These are phyloP conservation scores for Mentha longifolia DNA, from an alignment of 257 asterid genomes.

Conservation along the genomic window DNA sequence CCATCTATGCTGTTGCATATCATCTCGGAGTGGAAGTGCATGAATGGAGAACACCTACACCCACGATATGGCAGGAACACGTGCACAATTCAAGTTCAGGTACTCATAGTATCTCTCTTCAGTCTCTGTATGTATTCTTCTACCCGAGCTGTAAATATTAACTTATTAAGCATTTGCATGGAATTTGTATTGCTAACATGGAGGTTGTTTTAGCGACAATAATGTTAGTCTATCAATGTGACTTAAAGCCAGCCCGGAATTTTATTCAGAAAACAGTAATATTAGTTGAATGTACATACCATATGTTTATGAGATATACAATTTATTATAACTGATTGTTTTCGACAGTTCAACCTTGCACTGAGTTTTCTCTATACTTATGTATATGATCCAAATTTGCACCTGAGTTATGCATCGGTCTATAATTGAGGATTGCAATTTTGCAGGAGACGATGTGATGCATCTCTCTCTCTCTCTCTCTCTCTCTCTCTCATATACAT, in stretches of 20 bases:
- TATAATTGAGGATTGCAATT: constrained; percentile 2
- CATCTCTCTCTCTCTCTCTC: neutral
- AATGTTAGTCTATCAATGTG: constrained; percentile 19
- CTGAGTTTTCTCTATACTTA: constrained; percentile 12
- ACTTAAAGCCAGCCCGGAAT: constrained; percentile 20
- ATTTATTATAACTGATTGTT: neutral
- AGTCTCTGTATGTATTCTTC: constrained; percentile 8
- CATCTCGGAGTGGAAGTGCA: constrained; percentile 74
- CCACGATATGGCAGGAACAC: constrained; percentile 93
- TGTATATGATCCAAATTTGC: constrained; percentile 10
- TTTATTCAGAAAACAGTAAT: neutral
- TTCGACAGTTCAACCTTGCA: neutral
- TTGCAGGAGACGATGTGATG: neutral
- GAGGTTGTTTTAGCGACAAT: constrained; percentile 14
- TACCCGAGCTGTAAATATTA: constrained; percentile 13
- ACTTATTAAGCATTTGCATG: neutral
- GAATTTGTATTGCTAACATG: constrained; percentile 26
- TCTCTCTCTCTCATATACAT: neutral
- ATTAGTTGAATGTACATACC: neutral
- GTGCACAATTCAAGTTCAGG: constrained; percentile 83
- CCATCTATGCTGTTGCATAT: constrained; percentile 72
- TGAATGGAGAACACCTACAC: constrained; percentile 95
- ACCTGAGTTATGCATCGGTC: neutral
- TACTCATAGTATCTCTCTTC: constrained; percentile 33
- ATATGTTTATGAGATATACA: neutral